Evolutionary conservation across 2,329 filamentous ascomycete species (phyloP), one percentile per base, ranked within the genome.

Genomic region (Penicillium sp.): DNA sequence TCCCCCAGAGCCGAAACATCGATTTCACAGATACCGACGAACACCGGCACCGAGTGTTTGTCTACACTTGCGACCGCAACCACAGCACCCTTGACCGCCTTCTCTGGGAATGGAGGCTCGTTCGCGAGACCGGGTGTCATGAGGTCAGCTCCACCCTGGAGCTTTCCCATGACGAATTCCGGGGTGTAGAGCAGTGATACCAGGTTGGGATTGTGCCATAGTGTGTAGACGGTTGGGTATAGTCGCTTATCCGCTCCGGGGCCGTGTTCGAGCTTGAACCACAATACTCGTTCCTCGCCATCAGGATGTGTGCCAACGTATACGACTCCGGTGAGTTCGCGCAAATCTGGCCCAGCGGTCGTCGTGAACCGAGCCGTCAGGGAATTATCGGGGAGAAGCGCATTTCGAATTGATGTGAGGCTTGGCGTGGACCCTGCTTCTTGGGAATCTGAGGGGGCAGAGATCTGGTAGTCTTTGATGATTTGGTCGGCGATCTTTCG

Each of bases 111-210:
- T 2, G 86, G 85, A 10, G 86, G 84, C 1, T 86, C 85, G 49
- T 83, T 80, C 27, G 85, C 81, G 13, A 89, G 72, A 8, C 86
- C 86, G 2, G 86, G 86, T 1, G 83, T 87, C 86, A 89, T 89
- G 45, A 89, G 74, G 69, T 88, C 86, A 18, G 86, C 86, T 4
- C 86, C 86, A 7, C 81, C 79, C 54, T 82, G 82, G 8, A 89
- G 73, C 70, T 88, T 88, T 56, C 81, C 77, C 65, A 88, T 81
- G 22, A 84, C 79, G 46, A 77, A 64, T 9, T 79, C 76, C 4
- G 83, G 84, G 0, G 86, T 88, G 61, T 87, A 81, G n/a, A 89
- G 76, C 31, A 89, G 69, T 0, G 86, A 84, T 0, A 88, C 73
- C 13, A 89, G 73, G 29, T 77, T 75, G 3, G 85, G 78, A 62